These are phyloP conservation scores for Barbarea vulgaris DNA, from an alignment of 345 rosid genomes.

Conservation along the genomic window DNA sequence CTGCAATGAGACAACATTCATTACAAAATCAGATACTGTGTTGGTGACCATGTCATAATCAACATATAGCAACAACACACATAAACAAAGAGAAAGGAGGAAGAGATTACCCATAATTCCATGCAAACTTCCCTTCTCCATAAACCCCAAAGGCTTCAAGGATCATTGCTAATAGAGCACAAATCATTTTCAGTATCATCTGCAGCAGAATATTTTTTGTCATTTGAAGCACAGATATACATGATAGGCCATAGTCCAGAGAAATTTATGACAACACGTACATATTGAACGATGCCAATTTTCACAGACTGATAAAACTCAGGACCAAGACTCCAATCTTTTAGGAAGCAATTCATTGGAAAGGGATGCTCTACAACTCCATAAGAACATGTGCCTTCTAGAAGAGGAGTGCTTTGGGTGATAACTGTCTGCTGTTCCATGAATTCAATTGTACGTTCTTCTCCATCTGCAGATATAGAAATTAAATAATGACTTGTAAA, in stretches of 20 bases:
- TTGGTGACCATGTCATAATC: background rate
- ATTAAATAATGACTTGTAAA: background rate
- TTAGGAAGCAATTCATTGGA: slow-evolving; percentile 72
- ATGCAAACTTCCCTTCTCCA: slow-evolving; percentile 96
- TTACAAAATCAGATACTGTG: slow-evolving; percentile 2
- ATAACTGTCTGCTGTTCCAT: slow-evolving; percentile 82
- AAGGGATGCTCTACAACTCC: slow-evolving; percentile 98
- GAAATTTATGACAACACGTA: slow-evolving; percentile 45
- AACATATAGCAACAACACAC: slow-evolving; percentile 1
- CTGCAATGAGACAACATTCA: slow-evolving; percentile 49
- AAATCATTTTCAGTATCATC: slow-evolving; percentile 95
- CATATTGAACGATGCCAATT: slow-evolving; percentile 99
- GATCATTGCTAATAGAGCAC: slow-evolving; percentile 93
- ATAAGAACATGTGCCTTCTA: slow-evolving; percentile 78
- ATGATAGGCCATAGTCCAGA: background rate
- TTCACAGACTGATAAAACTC: slow-evolving; percentile 91
- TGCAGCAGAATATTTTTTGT: slow-evolving; percentile 40
- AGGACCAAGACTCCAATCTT: slow-evolving; percentile 89
- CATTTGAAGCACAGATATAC: slow-evolving; percentile 16
- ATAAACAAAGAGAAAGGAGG: background rate
- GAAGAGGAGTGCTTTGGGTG: slow-evolving; percentile 71
- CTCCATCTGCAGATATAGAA: slow-evolving; percentile 69
- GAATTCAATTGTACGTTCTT: slow-evolving; percentile 84
- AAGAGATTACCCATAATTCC: slow-evolving; percentile 84
- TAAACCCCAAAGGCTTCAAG: slow-evolving; percentile 91